A percentile compares a stretch with the other conserved stretches of the same genome.
Evolutionary conservation across 2,329 filamentous ascomycete species (phyloP).

Genomic region (Alternaria atra): DNA sequence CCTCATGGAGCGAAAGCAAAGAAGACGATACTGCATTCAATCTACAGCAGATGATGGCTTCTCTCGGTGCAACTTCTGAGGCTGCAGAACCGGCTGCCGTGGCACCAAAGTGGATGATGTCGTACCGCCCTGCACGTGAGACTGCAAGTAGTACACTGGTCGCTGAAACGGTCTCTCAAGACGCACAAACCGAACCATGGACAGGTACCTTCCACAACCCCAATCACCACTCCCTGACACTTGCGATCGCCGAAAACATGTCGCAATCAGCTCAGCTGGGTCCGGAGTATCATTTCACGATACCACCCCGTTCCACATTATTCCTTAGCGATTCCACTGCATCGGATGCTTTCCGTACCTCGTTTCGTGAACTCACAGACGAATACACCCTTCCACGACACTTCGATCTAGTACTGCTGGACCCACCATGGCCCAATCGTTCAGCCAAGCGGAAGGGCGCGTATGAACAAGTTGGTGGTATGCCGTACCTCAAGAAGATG

Average conservation of each 20-base stretch:
- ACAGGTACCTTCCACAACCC: conserved; percentile 44
- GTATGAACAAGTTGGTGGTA: conserved; percentile 57
- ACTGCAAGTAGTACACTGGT: conserved; percentile 15
- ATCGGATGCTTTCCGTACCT: conserved; percentile 47
- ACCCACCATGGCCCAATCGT: conserved; percentile 84
- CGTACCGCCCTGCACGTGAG: conserved; percentile 33
- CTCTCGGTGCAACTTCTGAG: conserved; percentile 36
- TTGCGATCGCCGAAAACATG: conserved; percentile 31
- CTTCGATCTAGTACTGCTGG: conserved; percentile 75
- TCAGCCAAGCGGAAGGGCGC: conserved; percentile 70
- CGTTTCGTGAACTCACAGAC: conserved; percentile 49
- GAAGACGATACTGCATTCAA: conserved; percentile 38
- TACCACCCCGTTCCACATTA: conserved; percentile 61
- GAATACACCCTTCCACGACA: conserved; percentile 54
- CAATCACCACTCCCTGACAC: conserved; percentile 30
- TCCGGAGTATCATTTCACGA: conserved; percentile 46
- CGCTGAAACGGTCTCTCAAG: conserved; percentile 13
- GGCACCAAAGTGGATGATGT: conserved; percentile 38
- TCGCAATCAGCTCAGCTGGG: conserved; percentile 11
- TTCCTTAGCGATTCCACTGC: conserved; percentile 59
- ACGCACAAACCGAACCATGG: conserved; percentile 34
- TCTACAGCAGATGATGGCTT: conserved; percentile 49
- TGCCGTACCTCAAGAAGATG: conserved; percentile 58
- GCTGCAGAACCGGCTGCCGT: conserved; percentile 28
- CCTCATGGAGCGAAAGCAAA: conserved; percentile 31